Evolutionary conservation across 441 rosid genomes (phyloP).

Genomic region (Corymbia calophylla): DNA sequence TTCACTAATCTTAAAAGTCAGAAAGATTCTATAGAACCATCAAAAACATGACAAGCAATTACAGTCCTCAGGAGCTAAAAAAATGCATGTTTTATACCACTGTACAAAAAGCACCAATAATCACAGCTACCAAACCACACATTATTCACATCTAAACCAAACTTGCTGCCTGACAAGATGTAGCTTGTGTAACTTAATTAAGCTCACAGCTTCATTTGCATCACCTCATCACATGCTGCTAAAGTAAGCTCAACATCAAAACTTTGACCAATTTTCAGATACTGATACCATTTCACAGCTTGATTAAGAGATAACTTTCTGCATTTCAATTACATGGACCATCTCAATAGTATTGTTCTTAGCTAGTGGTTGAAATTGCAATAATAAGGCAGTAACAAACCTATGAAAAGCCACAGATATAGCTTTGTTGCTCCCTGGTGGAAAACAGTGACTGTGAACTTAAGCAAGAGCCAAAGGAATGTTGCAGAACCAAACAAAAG

Average conservation of each 20-base stretch:
- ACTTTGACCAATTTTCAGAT: neutral
- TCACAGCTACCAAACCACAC: neutral
- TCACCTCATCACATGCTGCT: neutral
- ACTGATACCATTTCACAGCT: neutral
- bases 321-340: neutral
- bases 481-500: neutral
- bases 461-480: neutral
- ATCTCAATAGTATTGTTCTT: neutral
- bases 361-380: neutral
- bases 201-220: neutral
- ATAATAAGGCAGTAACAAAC: neutral
- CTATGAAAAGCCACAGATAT: neutral
- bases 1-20: neutral
- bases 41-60: neutral
- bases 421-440: neutral
- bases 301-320: neutral
- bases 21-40: neutral
- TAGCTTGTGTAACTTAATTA: neutral
- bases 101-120: neutral
- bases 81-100: neutral
- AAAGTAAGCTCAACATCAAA: neutral
- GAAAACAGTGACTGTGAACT: neutral
- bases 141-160: neutral
- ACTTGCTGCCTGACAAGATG: neutral
- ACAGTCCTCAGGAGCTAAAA: neutral